phyloP scores from a whole-genome alignment of 2,329 filamentous ascomycete species.

The Amylocarpus encephaloides region DNA sequence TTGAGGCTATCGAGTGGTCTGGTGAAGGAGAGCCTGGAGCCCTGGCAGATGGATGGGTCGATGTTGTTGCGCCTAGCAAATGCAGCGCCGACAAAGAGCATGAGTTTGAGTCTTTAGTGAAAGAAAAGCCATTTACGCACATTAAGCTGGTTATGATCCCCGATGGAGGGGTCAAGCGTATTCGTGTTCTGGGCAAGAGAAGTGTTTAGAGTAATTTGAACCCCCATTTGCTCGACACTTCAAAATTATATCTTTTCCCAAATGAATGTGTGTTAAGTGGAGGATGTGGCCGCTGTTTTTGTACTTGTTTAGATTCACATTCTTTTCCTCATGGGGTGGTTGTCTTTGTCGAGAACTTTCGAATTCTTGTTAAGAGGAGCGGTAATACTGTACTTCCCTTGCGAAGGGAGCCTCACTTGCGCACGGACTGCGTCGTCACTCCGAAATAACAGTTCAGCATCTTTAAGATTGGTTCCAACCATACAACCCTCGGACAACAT shows the following conservation, averaged over 20 bases:
- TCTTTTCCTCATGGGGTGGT: too few relatives aligned
- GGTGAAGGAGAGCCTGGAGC: slow-evolving; percentile 47
- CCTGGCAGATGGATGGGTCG: slow-evolving; percentile 56
- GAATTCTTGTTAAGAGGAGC: too few relatives aligned
- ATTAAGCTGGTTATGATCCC: slow-evolving; percentile 83
- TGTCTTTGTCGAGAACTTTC: too few relatives aligned
- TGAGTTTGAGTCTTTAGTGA: slow-evolving; percentile 50
- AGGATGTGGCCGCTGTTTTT: too few relatives aligned
- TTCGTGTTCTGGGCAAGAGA: slow-evolving; percentile 68
- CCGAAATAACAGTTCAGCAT: neutral
- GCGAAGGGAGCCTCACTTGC: neutral
- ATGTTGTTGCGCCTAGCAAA: slow-evolving; percentile 60
- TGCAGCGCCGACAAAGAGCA: slow-evolving; percentile 70
- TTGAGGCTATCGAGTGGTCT: slow-evolving; percentile 55
- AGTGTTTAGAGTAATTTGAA: slow-evolving; percentile 12
- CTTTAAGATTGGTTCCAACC: too few relatives aligned
- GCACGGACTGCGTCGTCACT: slow-evolving; percentile 3
- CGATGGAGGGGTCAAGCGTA: slow-evolving; percentile 85
- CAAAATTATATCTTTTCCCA: too few relatives aligned
- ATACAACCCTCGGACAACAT: too few relatives aligned
- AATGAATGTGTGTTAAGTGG: too few relatives aligned
- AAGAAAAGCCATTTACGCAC: slow-evolving; percentile 63
- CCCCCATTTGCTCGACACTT: too few relatives aligned
- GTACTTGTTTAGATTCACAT: too few relatives aligned
- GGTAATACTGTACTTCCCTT: too few relatives aligned